phyloP scores from a whole-genome alignment of 257 asterid species.

The Dorcoceras hygrometricum region DNA sequence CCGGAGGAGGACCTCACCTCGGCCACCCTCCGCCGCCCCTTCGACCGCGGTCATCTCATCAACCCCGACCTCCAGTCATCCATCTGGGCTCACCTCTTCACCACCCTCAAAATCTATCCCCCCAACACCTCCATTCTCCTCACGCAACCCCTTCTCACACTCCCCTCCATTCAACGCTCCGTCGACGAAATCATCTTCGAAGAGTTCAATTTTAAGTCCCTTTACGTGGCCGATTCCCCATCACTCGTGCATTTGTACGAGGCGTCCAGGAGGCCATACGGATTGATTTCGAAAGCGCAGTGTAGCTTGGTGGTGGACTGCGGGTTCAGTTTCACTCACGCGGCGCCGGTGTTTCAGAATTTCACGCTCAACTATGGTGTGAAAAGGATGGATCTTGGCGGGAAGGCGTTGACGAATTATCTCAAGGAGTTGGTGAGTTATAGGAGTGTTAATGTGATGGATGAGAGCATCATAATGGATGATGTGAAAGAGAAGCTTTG shows the following conservation, averaged over 20 bases:
- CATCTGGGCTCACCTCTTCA: slow-evolving; percentile 76
- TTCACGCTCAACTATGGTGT: slow-evolving; percentile 82
- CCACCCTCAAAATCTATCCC: slow-evolving; percentile 67
- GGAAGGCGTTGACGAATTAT: slow-evolving; percentile 87
- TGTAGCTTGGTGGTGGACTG: slow-evolving; percentile 93
- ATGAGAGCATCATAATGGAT: slow-evolving; percentile 85
- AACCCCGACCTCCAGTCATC: slow-evolving; percentile 91
- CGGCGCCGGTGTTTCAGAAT: slow-evolving; percentile 91
- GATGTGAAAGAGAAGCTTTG: slow-evolving; percentile 96
- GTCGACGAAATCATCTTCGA: slow-evolving; percentile 81
- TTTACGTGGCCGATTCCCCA: slow-evolving; percentile 74
- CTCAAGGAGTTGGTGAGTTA: slow-evolving; percentile 91
- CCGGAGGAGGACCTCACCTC: slow-evolving; percentile 86
- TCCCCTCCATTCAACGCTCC: slow-evolving; percentile 75
- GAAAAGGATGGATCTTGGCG: slow-evolving; percentile 85
- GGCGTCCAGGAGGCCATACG: slow-evolving; percentile 75
- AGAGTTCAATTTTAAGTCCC: slow-evolving; percentile 68
- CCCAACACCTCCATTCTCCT: slow-evolving; percentile 63
- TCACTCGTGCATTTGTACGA: slow-evolving; percentile 86
- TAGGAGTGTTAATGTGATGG: slow-evolving; percentile 94
- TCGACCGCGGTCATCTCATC: slow-evolving; percentile 86
- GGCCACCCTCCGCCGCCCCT: slow-evolving; percentile 93
- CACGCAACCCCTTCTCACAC: slow-evolving; percentile 85
- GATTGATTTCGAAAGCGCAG: slow-evolving; percentile 67
- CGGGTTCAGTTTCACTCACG: slow-evolving; percentile 88